Percentiles rank a stretch among this genome's conserved stretches.
These are phyloP conservation scores for Berberis vulgaris DNA, from an alignment of 164 flowering plant species.

Conservation along the genomic window DNA sequence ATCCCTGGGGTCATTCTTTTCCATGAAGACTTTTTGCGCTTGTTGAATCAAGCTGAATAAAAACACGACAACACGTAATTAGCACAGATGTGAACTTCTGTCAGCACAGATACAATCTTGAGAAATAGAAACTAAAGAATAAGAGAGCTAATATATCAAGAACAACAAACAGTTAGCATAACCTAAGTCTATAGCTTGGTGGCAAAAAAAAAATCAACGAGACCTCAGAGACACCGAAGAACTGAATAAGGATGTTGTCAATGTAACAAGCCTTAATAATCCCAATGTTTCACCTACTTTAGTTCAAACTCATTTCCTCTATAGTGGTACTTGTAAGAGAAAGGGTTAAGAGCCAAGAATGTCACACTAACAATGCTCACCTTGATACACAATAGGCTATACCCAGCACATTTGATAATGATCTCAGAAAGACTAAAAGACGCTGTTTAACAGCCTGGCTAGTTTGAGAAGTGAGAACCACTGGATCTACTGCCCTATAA, in stretches of 20 bases:
- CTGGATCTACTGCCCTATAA: conserved; percentile 78
- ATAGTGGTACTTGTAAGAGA: background rate
- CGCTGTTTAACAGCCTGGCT: conserved; percentile 75
- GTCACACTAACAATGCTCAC: conserved; percentile 22
- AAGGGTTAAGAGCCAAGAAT: background rate
- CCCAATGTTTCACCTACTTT: background rate
- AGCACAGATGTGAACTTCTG: background rate
- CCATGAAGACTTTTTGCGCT: conserved; percentile 54
- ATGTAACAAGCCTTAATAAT: no score
- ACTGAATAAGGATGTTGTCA: no score
- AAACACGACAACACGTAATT: conserved; percentile 1
- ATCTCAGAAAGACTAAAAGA: conserved; percentile 65
- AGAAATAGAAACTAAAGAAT: background rate
- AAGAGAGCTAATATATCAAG: no score
- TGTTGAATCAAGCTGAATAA: conserved; percentile 73
- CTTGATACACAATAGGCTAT: conserved; percentile 87
- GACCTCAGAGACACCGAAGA: no score
- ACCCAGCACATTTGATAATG: conserved; percentile 88
- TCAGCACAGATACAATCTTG: background rate
- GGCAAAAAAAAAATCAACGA: no score
- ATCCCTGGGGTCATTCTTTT: conserved; percentile 47
- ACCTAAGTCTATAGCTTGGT: no score
- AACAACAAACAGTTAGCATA: no score
- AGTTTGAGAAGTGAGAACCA: conserved; percentile 64
- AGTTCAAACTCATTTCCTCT: background rate